Evolutionary conservation across 257 asterid genomes (phyloP).

Genomic region (Nicotiana benthamiana): DNA sequence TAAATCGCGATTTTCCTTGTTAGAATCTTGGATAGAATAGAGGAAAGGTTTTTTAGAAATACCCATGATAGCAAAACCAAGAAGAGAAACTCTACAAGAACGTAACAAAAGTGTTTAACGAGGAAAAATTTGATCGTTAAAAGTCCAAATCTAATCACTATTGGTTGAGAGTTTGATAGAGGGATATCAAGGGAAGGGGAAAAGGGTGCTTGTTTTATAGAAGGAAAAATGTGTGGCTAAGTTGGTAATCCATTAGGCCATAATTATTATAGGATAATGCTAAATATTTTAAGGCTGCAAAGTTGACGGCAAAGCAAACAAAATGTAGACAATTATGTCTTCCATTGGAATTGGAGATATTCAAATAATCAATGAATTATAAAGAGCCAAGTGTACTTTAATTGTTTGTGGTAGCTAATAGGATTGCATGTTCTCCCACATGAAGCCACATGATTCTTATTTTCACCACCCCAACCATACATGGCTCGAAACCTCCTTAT

Average conservation of each 20-base stretch:
- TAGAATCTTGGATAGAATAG: too few relatives aligned
- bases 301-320: not conserved
- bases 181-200: not conserved
- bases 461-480: slow-evolving; percentile 14
- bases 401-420: not conserved
- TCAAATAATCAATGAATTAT: slow-evolving; percentile 20
- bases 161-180: too few relatives aligned
- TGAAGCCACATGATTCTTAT: slow-evolving; percentile 57
- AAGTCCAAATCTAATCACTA: too few relatives aligned
- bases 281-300: not conserved
- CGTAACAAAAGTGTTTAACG: too few relatives aligned
- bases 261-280: slow-evolving; percentile 29
- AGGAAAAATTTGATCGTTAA: too few relatives aligned
- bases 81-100: too few relatives aligned
- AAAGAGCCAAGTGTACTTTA: slow-evolving; percentile 10
- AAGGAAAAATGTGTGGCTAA: slow-evolving; percentile 10
- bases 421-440: slow-evolving; percentile 55
- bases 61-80: too few relatives aligned
- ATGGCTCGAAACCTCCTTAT: not conserved
- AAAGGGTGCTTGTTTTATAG: not conserved
- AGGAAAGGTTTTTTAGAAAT: too few relatives aligned
- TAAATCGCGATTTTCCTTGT: slow-evolving; percentile 5
- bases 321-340: not conserved
- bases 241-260: slow-evolving; percentile 7
- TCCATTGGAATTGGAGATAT: not conserved